These are phyloP conservation scores for Holtermanniella nyarrowii DNA, from an alignment of 768 basidiomycete species.

Conservation along the genomic window DNA sequence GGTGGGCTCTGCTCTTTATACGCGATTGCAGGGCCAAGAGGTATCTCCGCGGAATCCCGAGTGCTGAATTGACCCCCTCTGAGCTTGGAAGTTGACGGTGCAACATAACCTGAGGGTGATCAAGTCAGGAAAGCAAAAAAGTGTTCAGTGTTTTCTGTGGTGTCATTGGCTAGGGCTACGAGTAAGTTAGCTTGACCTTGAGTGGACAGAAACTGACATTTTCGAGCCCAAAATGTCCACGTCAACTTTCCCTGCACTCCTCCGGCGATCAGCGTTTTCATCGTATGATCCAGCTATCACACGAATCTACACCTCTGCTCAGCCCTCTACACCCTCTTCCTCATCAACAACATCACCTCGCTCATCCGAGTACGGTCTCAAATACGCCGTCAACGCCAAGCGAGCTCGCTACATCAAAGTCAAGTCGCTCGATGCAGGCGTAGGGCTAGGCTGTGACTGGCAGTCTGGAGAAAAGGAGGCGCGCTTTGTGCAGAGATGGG, in stretches of 20 bases:
- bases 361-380: constrained; percentile 36
- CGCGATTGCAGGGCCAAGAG: constrained; percentile 1
- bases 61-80: no score
- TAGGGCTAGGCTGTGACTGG: constrained; percentile 32
- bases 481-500: constrained; percentile 32
- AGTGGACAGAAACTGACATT: neutral
- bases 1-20: neutral
- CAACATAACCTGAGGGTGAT: neutral
- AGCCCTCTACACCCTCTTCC: constrained; percentile 19
- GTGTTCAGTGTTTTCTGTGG: neutral
- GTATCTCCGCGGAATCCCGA: neutral
- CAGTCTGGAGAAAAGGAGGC: constrained; percentile 34
- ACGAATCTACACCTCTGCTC: constrained; percentile 33
- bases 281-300: constrained; percentile 37
- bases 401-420: constrained; percentile 29
- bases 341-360: constrained; percentile 3
- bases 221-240: constrained; percentile 17
- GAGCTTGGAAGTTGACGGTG: no score
- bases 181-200: neutral
- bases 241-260: constrained; percentile 28
- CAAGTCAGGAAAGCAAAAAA: neutral
- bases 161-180: neutral
- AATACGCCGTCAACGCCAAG: constrained; percentile 20
- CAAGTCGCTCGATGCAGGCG: constrained; percentile 26
- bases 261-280: constrained; percentile 30